phyloP scores from a whole-genome alignment of 176 grass and related monocot genomes.

The Triticum timopheevii region DNA sequence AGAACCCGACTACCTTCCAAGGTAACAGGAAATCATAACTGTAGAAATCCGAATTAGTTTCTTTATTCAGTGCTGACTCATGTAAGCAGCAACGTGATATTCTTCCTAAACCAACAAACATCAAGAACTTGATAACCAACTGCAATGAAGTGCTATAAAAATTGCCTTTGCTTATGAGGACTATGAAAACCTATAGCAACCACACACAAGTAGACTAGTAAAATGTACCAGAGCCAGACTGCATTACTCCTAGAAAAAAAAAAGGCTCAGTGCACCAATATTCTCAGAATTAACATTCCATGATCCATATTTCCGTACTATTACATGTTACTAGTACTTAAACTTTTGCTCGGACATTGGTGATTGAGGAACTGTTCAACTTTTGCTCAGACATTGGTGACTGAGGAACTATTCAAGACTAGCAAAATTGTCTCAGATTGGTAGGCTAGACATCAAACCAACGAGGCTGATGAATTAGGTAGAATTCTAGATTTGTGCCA shows the following conservation, averaged over 20 bases:
- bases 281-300: background rate
- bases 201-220: background rate
- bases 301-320: background rate
- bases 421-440: conserved; percentile 3
- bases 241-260: background rate
- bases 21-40: conserved; percentile 5
- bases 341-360: background rate
- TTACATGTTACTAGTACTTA: background rate
- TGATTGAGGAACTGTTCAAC: conserved; percentile 7
- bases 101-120: conserved; percentile 14
- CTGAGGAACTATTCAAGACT: background rate
- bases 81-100: background rate
- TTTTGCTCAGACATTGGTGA: background rate
- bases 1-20: conserved; percentile 1
- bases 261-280: background rate
- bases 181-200: background rate
- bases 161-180: background rate
- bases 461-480: background rate
- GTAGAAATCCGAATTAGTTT: background rate
- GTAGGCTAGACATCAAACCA: background rate
- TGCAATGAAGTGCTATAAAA: conserved; percentile 11
- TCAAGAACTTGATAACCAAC: background rate
- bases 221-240: conserved; percentile 4
- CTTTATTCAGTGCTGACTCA: background rate
- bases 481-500: background rate